Evolutionary conservation across 345 rosid genomes (phyloP), one percentile per base, ranked within the genome.

Genomic region (Salix brachista): DNA sequence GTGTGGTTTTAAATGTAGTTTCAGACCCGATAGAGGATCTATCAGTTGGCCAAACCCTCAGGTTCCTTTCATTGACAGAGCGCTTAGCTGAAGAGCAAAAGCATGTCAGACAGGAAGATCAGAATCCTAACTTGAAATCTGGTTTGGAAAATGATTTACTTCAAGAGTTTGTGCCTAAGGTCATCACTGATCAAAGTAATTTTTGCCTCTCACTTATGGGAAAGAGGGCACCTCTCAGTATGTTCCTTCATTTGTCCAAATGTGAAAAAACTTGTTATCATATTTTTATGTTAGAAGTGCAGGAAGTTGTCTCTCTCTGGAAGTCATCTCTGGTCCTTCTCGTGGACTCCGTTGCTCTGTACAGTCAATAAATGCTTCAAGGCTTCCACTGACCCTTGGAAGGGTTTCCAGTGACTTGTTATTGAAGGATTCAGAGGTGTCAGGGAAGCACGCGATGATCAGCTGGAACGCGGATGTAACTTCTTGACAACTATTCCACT

Each of bases 401-500:
- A 93, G 99, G 87, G 90, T 92, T 80, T 80, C 92, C 81, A 82
- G 97, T 86, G 93, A 87, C 81, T 62, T 93, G 80, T 52, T 85
- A 67, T 79, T 96, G 85, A 90, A 90, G 75, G 99, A 96, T 83
- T 84, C 93, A 0, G 99, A 96, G 87, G 96, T 96, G 78, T 96
- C 99, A 0, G 98, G 98, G 83, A 96, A 90, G 87, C 98, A 96
- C 90, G 98, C 98, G 25, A 83, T 91, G 85, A 91, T 96, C 82
- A 89, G 86, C 73, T 96, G 99, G 99, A 94, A 96, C 81, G 71
- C 86, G 56, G 81, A 88, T 88, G 98, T 94, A 86, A 83, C 68
- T 65, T 78, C 76, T 78, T 79, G 32, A 39, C 67, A 67, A 76
- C 66, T 64, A 39, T 44, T 52, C 36, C 19, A 25, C 54, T 68